These are phyloP conservation scores for Aspergillus sp. DNA, from an alignment of 2,329 filamentous ascomycete genomes.

Conservation along the genomic window DNA sequence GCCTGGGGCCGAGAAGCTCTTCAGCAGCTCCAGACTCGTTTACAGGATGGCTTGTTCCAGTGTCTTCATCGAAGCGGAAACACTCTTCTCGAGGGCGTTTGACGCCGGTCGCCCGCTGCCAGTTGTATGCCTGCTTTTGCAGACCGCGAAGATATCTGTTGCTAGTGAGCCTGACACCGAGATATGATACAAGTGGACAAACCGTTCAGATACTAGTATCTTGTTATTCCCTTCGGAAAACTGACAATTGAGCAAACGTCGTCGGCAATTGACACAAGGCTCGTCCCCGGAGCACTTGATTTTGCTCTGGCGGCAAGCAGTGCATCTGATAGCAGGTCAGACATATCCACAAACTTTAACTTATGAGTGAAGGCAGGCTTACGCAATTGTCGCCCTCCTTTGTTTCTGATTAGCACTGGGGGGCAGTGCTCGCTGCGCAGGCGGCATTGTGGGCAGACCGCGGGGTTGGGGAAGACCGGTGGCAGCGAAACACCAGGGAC, in stretches of 20 bases:
- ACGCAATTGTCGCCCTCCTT: too few species aligned
- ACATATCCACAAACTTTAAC: too few species aligned
- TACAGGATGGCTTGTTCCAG: background rate
- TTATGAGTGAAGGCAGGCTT: too few species aligned
- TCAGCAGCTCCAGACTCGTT: background rate
- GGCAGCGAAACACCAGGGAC: too few species aligned
- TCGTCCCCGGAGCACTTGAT: constrained; percentile 42
- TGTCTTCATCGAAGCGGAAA: background rate
- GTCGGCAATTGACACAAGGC: constrained; percentile 34
- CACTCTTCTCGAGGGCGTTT: background rate
- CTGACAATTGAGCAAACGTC: constrained; percentile 18
- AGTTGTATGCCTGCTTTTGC: constrained; percentile 9
- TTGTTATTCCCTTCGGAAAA: constrained; percentile 24
- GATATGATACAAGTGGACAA: background rate
- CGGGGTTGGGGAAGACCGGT: too few species aligned
- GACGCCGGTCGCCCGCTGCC: background rate
- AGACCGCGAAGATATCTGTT: constrained; percentile 15
- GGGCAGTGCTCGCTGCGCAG: too few species aligned
- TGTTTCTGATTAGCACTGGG: too few species aligned
- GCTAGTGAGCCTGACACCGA: too few species aligned
- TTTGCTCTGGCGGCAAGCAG: constrained; percentile 42
- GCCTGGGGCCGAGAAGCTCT: background rate
- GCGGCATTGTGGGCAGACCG: too few species aligned
- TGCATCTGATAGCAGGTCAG: constrained; percentile 18
- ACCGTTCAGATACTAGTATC: constrained; percentile 36